Conservation (phyloP, 148 eudicot species). For the Nepenthes gracilis region DNA sequence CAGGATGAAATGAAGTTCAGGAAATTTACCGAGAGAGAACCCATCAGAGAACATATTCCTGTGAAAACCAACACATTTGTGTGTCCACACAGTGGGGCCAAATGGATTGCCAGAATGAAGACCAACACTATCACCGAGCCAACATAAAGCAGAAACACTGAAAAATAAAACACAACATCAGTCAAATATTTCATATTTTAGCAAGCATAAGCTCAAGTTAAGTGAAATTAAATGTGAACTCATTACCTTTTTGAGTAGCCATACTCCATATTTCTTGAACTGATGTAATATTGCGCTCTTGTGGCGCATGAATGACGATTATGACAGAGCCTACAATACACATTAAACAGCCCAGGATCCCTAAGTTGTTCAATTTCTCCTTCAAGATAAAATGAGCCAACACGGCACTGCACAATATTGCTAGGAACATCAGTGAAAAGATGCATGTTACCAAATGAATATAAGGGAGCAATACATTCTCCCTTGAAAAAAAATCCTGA, state of each 20-base stretch:
- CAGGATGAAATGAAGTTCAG: not conserved
- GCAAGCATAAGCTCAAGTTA: not conserved
- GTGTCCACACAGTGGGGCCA: slow-evolving; percentile 45
- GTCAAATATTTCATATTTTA: not conserved
- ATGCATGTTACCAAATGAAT: not conserved
- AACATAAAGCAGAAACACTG: slow-evolving; percentile 62
- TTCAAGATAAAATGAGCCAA: slow-evolving; percentile 53
- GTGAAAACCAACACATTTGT: slow-evolving; percentile 51
- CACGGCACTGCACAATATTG: slow-evolving; percentile 34
- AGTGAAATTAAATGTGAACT: not conserved
- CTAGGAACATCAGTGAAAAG: not conserved
- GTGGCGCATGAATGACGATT: slow-evolving; percentile 71
- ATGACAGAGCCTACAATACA: slow-evolving; percentile 56
- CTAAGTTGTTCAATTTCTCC: slow-evolving; percentile 45
- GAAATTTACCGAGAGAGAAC: slow-evolving; percentile 60
- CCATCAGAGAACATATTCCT: slow-evolving; percentile 68
- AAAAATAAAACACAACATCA: slow-evolving; percentile 6
- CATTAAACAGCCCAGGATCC: slow-evolving; percentile 46
- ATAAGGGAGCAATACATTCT: not conserved
- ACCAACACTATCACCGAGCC: slow-evolving; percentile 45
- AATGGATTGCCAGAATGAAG: slow-evolving; percentile 39
- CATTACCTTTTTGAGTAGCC: slow-evolving; percentile 45
- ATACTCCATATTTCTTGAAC: slow-evolving; percentile 52
- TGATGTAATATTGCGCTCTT: slow-evolving; percentile 42
- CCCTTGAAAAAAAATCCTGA: not conserved